Evolutionary conservation across 2,329 filamentous ascomycete species (phyloP).

Genomic region (Fusarium incarnatum): DNA sequence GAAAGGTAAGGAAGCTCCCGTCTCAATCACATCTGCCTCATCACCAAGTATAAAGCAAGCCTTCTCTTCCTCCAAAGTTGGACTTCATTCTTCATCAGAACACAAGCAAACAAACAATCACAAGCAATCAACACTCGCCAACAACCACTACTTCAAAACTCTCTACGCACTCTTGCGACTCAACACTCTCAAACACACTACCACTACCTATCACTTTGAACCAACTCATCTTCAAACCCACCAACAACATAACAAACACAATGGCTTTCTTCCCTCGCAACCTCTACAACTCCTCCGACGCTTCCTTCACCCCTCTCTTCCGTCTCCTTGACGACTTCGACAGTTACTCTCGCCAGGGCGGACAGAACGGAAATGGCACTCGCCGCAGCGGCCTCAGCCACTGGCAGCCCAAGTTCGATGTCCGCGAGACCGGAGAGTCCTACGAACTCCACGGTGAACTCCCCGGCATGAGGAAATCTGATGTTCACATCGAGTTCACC

Average conservation of each 20-base stretch:
- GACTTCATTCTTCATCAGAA: slow-evolving; percentile 46
- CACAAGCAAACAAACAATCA: slow-evolving; percentile 42
- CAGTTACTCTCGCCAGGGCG: slow-evolving; percentile 60
- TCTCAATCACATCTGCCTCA: slow-evolving; percentile 11
- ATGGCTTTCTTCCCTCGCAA: slow-evolving; percentile 71
- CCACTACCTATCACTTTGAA: slow-evolving; percentile 43
- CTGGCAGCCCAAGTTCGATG: slow-evolving; percentile 83
- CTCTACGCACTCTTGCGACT: slow-evolving; percentile 43
- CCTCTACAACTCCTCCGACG: slow-evolving; percentile 60
- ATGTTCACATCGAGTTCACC: slow-evolving; percentile 82
- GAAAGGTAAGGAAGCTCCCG: slow-evolving; percentile 33
- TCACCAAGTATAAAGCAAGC: slow-evolving; percentile 49
- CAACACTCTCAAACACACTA: slow-evolving; percentile 35
- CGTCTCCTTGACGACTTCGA: slow-evolving; percentile 74
- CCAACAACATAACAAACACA: slow-evolving; percentile 51
- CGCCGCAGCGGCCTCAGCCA: slow-evolving; percentile 55
- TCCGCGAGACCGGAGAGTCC: slow-evolving; percentile 73
- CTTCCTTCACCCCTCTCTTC: slow-evolving; percentile 71
- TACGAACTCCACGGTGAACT: slow-evolving; percentile 87
- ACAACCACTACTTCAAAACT: slow-evolving; percentile 9
- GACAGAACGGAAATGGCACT: slow-evolving; percentile 21
- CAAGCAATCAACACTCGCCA: slow-evolving; percentile 22
- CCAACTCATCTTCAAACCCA: slow-evolving; percentile 40
- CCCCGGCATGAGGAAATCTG: slow-evolving; percentile 78
- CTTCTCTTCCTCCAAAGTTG: slow-evolving; percentile 16